Percentiles rank a stretch among this genome's conserved stretches.
phyloP scores from a whole-genome alignment of 192 early-diverging fungal species.

The Kappamyces sp. region DNA sequence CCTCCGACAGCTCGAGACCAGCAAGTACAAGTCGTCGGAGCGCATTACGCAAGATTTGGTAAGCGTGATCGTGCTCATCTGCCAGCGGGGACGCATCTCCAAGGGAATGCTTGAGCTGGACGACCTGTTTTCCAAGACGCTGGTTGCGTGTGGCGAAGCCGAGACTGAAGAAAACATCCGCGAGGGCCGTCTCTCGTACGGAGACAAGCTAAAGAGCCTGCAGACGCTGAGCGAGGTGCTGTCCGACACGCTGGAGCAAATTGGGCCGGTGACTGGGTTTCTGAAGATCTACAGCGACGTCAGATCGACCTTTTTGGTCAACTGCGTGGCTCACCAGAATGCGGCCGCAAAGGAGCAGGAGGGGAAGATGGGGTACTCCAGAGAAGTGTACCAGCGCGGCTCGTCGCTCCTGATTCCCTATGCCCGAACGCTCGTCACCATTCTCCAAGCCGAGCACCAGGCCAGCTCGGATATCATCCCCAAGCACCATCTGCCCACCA shows the following conservation, averaged over 20 bases:
- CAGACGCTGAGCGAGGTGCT: conserved; percentile 25
- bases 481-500: conserved; percentile 38
- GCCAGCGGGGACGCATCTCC: conserved; percentile 24
- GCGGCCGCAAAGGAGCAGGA: conserved; percentile 47
- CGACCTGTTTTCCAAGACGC: conserved; percentile 47
- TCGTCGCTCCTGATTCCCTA: conserved; percentile 58
- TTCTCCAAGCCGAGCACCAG: conserved; percentile 20
- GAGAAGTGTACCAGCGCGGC: conserved; percentile 54
- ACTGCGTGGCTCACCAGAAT: conserved; percentile 44
- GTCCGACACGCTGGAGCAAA: conserved; percentile 29
- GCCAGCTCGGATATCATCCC: conserved; percentile 55
- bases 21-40: conserved; percentile 37
- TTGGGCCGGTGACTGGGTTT: conserved; percentile 30
- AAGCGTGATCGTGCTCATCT: not conserved
- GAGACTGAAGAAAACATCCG: conserved; percentile 9
- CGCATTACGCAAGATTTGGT: conserved; percentile 24
- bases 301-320: conserved; percentile 56
- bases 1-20: conserved; percentile 27
- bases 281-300: conserved; percentile 60
- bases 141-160: conserved; percentile 35
- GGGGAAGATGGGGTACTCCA: conserved; percentile 33
- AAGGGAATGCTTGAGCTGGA: conserved; percentile 54
- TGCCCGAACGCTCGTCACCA: conserved; percentile 40
- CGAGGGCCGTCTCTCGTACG: conserved; percentile 18
- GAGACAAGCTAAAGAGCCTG: conserved; percentile 22